These are phyloP conservation scores for Calonectria pseudoreteaudii DNA, from an alignment of 2,329 filamentous ascomycete genomes.

Conservation along the genomic window DNA sequence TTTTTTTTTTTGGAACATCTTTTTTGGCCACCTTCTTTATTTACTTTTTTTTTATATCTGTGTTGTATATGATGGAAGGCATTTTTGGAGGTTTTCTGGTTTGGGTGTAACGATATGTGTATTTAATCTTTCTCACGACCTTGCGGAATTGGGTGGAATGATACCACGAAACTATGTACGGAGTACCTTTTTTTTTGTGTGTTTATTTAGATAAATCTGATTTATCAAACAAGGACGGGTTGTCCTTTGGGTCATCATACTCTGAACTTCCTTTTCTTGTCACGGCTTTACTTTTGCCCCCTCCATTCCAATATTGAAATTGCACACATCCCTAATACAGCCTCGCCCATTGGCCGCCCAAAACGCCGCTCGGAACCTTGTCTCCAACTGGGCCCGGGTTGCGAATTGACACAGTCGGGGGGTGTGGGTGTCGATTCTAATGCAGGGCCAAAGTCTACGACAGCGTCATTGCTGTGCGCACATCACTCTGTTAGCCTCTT, in stretches of 20 bases:
- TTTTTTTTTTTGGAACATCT: background rate
- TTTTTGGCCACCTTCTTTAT: background rate
- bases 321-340: background rate
- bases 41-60: background rate
- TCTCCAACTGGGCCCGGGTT: background rate
- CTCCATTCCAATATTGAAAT: background rate
- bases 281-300: background rate
- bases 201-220: background rate
- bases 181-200: background rate
- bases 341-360: background rate
- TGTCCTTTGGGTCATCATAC: background rate
- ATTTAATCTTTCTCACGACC: conserved; percentile 25
- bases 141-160: conserved; percentile 17
- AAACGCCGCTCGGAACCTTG: background rate
- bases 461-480: background rate
- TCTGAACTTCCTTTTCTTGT: background rate
- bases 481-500: background rate
- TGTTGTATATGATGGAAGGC: conserved; percentile 9
- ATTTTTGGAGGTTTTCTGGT: background rate
- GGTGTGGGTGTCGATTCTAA: background rate
- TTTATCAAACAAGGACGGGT: background rate
- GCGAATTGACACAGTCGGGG: background rate
- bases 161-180: conserved; percentile 25
- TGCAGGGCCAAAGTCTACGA: background rate
- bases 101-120: conserved; percentile 26